phyloP scores from a whole-genome alignment of 208 protist species.

The Angomonas ambiguus region DNA sequence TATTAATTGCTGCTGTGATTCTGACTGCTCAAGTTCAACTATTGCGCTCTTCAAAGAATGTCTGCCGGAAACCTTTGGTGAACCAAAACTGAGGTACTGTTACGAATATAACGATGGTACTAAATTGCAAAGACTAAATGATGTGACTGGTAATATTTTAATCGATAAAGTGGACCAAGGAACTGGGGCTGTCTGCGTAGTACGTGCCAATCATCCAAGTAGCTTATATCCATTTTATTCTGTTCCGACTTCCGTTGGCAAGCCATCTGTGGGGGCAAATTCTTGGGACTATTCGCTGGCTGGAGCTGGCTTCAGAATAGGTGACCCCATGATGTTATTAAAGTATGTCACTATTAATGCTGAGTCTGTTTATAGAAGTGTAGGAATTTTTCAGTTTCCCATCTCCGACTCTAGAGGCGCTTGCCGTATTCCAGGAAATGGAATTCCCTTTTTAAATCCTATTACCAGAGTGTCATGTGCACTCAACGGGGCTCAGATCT shows the following conservation, averaged over 20 bases:
- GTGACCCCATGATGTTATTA: conserved; percentile 20
- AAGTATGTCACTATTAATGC: conserved; percentile 21
- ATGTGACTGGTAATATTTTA: conserved; percentile 24
- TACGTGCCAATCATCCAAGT: conserved; percentile 54
- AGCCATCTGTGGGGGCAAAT: conserved; percentile 14
- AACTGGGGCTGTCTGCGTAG: conserved; percentile 45
- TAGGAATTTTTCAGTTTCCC: conserved; percentile 39
- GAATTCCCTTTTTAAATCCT: conserved; percentile 48
- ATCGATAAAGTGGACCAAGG: conserved; percentile 33
- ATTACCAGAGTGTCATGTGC: conserved; percentile 42
- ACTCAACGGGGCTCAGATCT: conserved; percentile 40
- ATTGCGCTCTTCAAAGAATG: conserved; percentile 43
- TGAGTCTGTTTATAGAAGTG: conserved; percentile 19
- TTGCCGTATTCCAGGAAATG: conserved; percentile 26
- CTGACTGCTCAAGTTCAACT: conserved; percentile 38
- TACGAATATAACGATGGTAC: conserved; percentile 32
- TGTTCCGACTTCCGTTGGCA: conserved; percentile 38
- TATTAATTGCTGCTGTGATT: conserved; percentile 74
- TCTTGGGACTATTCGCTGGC: background rate
- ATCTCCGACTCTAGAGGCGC: conserved; percentile 27
- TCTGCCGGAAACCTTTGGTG: conserved; percentile 42
- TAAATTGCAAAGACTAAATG: conserved; percentile 32
- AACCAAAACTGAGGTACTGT: conserved; percentile 54
- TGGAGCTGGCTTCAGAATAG: conserved; percentile 17
- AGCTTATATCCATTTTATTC: conserved; percentile 63